phyloP scores from a whole-genome alignment of 176 grass and related monocot species.

The Ampelocalamus luodianensis region DNA sequence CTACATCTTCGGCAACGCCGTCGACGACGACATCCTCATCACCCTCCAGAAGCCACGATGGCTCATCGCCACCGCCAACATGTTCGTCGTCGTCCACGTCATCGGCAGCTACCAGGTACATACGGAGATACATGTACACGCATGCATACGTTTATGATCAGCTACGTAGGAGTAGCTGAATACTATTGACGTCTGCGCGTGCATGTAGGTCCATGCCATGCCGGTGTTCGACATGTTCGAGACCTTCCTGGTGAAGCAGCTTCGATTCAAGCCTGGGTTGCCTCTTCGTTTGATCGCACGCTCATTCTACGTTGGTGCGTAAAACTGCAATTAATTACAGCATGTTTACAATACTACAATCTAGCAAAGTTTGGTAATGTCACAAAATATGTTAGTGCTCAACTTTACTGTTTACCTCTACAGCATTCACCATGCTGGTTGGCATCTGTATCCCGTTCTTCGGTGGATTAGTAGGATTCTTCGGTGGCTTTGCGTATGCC shows the following conservation, averaged over 20 bases:
- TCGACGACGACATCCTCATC: slow-evolving; percentile 81
- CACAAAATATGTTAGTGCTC: background rate
- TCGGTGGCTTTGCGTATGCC: slow-evolving; percentile 57
- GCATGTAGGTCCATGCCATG: slow-evolving; percentile 56
- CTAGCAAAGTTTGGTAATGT: background rate
- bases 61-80: slow-evolving; percentile 71
- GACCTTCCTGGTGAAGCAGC: slow-evolving; percentile 61
- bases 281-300: slow-evolving; percentile 51
- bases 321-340: background rate
- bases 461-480: slow-evolving; percentile 60
- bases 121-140: no score
- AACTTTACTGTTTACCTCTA: background rate
- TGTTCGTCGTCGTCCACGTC: slow-evolving; percentile 76
- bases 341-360: background rate
- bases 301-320: slow-evolving; percentile 53
- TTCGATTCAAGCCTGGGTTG: slow-evolving; percentile 48
- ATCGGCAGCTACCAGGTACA: slow-evolving; percentile 74
- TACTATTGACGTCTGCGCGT: background rate
- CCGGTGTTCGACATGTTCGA: slow-evolving; percentile 75
- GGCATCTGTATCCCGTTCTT: slow-evolving; percentile 59
- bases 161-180: background rate
- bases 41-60: slow-evolving; percentile 68
- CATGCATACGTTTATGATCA: no score
- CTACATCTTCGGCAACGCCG: slow-evolving; percentile 68
- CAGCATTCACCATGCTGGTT: slow-evolving; percentile 52